Conservation (phyloP, 768 basidiomycete species). For the Symmetrospora coprosmae region DNA sequence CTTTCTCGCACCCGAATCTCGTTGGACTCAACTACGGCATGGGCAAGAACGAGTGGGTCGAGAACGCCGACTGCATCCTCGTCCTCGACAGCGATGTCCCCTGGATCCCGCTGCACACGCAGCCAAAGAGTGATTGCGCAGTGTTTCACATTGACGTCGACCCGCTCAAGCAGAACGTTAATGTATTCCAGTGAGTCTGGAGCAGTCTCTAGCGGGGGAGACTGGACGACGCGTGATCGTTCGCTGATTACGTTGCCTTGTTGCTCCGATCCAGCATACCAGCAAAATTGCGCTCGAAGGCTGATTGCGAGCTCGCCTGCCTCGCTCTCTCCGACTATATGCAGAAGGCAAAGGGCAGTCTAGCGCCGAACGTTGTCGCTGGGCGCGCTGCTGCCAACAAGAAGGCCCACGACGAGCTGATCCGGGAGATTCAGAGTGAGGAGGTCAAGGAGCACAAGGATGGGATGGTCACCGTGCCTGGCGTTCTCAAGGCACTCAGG, state of each 20-base stretch:
- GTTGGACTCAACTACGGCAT: constrained; percentile 46
- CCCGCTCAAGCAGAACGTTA: constrained; percentile 44
- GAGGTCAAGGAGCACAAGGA: constrained; percentile 22
- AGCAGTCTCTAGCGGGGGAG: neutral
- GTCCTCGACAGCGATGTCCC: constrained; percentile 55
- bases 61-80: constrained; percentile 50
- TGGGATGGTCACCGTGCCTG: constrained; percentile 40
- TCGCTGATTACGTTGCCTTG: neutral
- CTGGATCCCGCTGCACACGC: constrained; percentile 41
- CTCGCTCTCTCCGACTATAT: constrained; percentile 41
- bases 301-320: constrained; percentile 47
- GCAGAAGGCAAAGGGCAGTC: neutral
- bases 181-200: constrained; percentile 19
- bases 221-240: neutral
- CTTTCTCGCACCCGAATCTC: constrained; percentile 48
- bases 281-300: constrained; percentile 49
- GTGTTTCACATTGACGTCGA: constrained; percentile 54
- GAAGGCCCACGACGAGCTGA: constrained; percentile 23
- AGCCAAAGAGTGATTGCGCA: constrained; percentile 41
- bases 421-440: constrained; percentile 30
- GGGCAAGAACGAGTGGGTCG: constrained; percentile 43
- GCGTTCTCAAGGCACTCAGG: constrained; percentile 45
- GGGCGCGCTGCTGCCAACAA: constrained; percentile 1
- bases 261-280: constrained; percentile 29
- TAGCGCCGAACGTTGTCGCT: neutral